Evolutionary conservation across 2,329 filamentous ascomycete species (phyloP), one percentile per base, ranked within the genome.

Genomic region (Teratosphaeria nubilosa): DNA sequence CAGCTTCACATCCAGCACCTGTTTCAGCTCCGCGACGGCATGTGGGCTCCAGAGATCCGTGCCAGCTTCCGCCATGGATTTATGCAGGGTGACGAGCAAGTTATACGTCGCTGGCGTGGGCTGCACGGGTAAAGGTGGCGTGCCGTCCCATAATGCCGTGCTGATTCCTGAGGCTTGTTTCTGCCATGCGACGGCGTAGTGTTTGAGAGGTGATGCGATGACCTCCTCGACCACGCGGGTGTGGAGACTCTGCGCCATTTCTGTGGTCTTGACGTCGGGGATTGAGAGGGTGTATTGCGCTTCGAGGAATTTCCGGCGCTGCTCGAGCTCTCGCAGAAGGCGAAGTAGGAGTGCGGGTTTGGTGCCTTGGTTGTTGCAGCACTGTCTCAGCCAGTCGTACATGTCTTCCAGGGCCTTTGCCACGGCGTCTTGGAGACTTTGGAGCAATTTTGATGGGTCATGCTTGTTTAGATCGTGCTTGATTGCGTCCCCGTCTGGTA

Each of bases 1-100:
- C 1, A 92, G 69, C 54, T 79, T 74, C 50, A 73, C 71, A 5
- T 76, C 70, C 5, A 90, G 68, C 52, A 77, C 70, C n/a, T 66
- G 69, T 73, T 90, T 94, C 62, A 95, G 67, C 0, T 77, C 75
- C 0, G 66, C 65, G 1, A 91, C 81, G 0, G 88, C 87, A 1
- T 78, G 77, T 2, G 83, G 80, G 56, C 86, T 91, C 91, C 91
- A 97, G 2, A 96, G 72, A 70, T 96, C 92, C 52, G 82, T 77
- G 0, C 91, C 91, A 2, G 81, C 76, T 13, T 79, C 76, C 3
- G 81, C 81, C 90, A 96, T 95, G 5, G 80, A 77, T 53, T 76
- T 74, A 4, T 83, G 82, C 30, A 95, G 69, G 51, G 78, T 78
- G 25, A 84, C 82, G 54, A 96, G 68, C 57, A 95, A 85, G 60